phyloP scores from a whole-genome alignment of 176 grass and related monocot species.

The Canna indica region DNA sequence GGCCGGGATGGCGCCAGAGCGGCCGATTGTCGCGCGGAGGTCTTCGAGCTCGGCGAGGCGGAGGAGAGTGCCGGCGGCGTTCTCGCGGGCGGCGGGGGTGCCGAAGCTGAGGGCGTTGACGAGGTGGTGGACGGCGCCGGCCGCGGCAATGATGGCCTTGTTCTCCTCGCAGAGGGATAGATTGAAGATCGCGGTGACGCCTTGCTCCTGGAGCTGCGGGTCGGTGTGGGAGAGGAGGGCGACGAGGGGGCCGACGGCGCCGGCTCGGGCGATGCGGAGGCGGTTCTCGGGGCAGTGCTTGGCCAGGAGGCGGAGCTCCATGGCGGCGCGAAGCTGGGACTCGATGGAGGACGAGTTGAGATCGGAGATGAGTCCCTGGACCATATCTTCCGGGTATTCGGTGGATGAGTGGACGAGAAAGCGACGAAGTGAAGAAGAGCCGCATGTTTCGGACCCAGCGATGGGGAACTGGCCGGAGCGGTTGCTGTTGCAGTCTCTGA shows the following conservation, averaged over 20 bases:
- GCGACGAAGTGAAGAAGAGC: background rate
- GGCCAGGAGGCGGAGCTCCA: background rate
- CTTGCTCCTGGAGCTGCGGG: slow-evolving; percentile 9
- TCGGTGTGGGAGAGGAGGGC: background rate
- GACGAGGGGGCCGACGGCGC: slow-evolving; percentile 1
- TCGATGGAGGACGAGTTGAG: background rate
- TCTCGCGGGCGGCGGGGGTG: slow-evolving; percentile 8
- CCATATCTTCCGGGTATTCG: background rate
- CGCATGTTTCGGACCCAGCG: background rate
- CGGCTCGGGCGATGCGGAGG: background rate
- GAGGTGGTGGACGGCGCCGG: background rate
- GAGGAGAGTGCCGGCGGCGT: background rate
- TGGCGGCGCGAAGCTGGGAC: background rate
- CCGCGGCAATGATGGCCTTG: background rate
- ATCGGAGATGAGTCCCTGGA: background rate
- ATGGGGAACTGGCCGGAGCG: background rate
- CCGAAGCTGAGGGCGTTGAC: background rate
- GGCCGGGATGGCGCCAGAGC: background rate
- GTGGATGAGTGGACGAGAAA: background rate
- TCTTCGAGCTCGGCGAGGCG: background rate
- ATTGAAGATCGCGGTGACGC: slow-evolving; percentile 6
- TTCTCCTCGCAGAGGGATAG: slow-evolving; percentile 10
- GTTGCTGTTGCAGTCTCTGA: slow-evolving; percentile 3
- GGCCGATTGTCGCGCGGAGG: background rate
- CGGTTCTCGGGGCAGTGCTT: slow-evolving; percentile 1